Base-by-base conservation (phyloP, 2,329 filamentous ascomycete genomes). In the Xylariales sp. region DNA sequence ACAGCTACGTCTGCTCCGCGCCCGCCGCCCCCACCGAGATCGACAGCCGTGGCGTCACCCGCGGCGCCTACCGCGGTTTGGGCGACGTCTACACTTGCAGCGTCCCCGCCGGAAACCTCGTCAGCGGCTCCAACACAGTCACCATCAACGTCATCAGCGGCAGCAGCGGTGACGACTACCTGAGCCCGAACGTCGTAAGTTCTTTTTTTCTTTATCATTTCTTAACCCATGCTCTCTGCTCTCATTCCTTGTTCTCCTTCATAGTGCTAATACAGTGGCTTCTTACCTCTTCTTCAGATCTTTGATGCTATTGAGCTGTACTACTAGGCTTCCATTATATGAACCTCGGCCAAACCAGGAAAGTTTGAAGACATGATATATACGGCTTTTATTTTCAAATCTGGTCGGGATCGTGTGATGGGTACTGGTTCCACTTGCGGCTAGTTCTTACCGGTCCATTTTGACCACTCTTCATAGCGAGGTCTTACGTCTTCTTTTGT, bases 31-130 rank as follows among this genome's bases (percentile, higher is more conserved):
- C 56, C 34, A 71, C 63, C 1, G 68, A 72, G 48, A 73, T 81
- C 33, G 67, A 80, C 44, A 75, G 70, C 5, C 62, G 76, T 11
- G 76, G 75, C 3, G 65, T 79, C 3, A 80, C 76, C 1, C 59
- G 76, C 31, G 76, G 76, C 12, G 74, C 74, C 1, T 80, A 80
- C 47, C 63, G 74, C 3, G 76, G 76, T 0, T 66, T 64, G 20
- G 74, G 74, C 0, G 74, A 81, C 31, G 63, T 78, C 3, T 80
- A 81, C 43, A 65, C 72, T 28, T 72, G 71, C 46, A 54, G 55
- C 3, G 62, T 80, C 17, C 72, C 74, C 0, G 56, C 63, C 2
- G 70, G 70, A 2, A 73, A 64, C 3, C 57, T 81, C 35, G 62
- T 67, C 5, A 62, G 59, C 23, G 76, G 75, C 0, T 52, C 51